phyloP scores from a whole-genome alignment of 345 rosid species.

The Rhodamnia argentea region DNA sequence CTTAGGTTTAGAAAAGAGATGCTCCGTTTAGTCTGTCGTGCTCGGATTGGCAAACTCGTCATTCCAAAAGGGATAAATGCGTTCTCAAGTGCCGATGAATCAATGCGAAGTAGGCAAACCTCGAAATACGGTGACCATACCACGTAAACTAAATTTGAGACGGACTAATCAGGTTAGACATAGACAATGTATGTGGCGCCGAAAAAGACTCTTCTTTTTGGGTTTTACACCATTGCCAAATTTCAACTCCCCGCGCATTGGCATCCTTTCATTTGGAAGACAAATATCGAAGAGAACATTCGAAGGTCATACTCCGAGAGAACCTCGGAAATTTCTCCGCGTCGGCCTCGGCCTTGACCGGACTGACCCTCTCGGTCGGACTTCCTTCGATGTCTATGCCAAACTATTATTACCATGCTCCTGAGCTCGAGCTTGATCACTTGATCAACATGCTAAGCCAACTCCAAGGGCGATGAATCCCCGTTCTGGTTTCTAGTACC shows the following conservation, averaged over 20 bases:
- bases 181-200: background rate
- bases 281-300: background rate
- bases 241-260: rapidly evolving
- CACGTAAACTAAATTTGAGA: background rate
- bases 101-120: no score
- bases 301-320: background rate
- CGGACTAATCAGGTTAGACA: background rate
- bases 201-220: background rate
- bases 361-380: background rate
- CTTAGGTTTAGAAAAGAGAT: background rate
- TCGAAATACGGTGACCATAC: background rate
- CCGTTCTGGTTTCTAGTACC: background rate
- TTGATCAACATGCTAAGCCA: background rate
- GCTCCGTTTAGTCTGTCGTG: background rate
- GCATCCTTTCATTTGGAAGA: background rate
- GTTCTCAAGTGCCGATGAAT: no score
- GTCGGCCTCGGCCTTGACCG: background rate
- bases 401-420: background rate
- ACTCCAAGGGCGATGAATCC: background rate
- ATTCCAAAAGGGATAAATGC: no score
- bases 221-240: background rate
- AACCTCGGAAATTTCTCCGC: background rate
- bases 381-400: background rate
- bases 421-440: background rate
- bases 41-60: background rate